These are phyloP conservation scores for Suhomyces kunorum DNA, from an alignment of 1,139 yeast species.

Conservation along the genomic window DNA sequence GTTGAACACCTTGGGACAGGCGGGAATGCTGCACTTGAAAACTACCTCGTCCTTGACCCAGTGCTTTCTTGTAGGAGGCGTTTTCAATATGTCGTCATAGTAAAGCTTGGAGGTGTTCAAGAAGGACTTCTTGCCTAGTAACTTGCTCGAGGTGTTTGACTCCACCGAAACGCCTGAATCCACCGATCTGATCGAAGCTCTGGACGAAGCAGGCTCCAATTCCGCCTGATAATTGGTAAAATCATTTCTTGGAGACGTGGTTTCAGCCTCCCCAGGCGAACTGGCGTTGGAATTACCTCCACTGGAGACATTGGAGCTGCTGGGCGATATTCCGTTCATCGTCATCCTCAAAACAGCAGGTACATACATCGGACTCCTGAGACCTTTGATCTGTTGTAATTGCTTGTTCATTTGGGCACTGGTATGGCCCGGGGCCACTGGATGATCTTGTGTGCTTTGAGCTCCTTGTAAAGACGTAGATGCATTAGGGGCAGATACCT, in stretches of 20 bases:
- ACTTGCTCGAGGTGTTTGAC: slow-evolving; percentile 23
- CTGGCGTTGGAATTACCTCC: slow-evolving; percentile 8
- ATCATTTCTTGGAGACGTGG: slow-evolving; percentile 2
- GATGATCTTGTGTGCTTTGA: not conserved
- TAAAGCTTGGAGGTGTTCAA: slow-evolving; percentile 19
- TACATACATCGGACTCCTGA: slow-evolving; percentile 80
- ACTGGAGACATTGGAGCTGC: slow-evolving; percentile 6
- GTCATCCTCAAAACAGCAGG: slow-evolving; percentile 82
- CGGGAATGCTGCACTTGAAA: slow-evolving; percentile 55
- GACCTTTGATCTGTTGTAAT: slow-evolving; percentile 63
- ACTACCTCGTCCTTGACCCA: slow-evolving; percentile 78
- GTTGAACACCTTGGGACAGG: slow-evolving; percentile 65
- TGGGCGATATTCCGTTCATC: slow-evolving; percentile 16
- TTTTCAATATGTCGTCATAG: slow-evolving; percentile 34
- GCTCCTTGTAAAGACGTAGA: slow-evolving; percentile 8
- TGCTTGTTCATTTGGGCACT: slow-evolving; percentile 21
- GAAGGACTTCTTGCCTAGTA: slow-evolving; percentile 9
- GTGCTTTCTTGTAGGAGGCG: slow-evolving; percentile 64
- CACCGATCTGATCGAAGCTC: slow-evolving; percentile 36
- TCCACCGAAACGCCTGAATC: slow-evolving; percentile 40
- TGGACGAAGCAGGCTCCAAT: slow-evolving; percentile 19
- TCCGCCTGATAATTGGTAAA: slow-evolving; percentile 9
- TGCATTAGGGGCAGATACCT: too few species aligned
- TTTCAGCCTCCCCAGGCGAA: slow-evolving; percentile 8
- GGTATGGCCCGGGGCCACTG: slow-evolving; percentile 1